Percentiles rank a stretch among this genome's conserved stretches.
Evolutionary conservation across 345 rosid genomes (phyloP).

Genomic region (Lumnitzera racemosa): DNA sequence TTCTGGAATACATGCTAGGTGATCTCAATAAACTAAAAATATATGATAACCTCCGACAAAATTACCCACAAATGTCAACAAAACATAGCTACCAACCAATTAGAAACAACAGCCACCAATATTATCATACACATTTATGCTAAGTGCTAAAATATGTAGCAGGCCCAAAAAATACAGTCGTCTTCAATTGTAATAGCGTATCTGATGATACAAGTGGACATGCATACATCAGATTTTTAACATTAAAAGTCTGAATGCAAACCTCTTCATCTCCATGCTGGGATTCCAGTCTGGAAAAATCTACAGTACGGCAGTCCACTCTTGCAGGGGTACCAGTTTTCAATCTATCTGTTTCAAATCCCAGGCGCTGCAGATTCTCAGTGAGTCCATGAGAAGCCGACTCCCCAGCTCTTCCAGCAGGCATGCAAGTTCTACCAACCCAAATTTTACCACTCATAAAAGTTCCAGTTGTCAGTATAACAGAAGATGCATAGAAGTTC

Average conservation of each 20-base stretch:
- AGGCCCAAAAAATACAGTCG: too few relatives aligned
- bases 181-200: too few relatives aligned
- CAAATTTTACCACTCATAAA: conserved; percentile 99
- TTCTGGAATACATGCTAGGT: too few relatives aligned
- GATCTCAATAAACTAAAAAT: too few relatives aligned
- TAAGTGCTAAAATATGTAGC: too few relatives aligned
- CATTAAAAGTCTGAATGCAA: neutral
- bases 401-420: conserved; percentile 99
- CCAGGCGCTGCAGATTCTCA: conserved; percentile 76
- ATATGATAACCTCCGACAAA: too few relatives aligned
- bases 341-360: conserved; percentile 87
- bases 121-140: too few relatives aligned
- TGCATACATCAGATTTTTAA: too few relatives aligned
- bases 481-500: conserved; percentile 88
- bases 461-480: conserved; percentile 92
- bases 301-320: conserved; percentile 83
- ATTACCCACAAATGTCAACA: too few relatives aligned
- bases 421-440: conserved; percentile 92
- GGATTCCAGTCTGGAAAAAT: conserved; percentile 78
- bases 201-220: too few relatives aligned
- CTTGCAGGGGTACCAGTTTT: conserved; percentile 98
- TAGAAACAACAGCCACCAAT: too few relatives aligned
- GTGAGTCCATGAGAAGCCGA: conserved; percentile 96
- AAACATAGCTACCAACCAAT: too few relatives aligned
- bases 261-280: conserved; percentile 98